Conservation (phyloP, 805 yeast species). For the Wickerhamomyces alni region DNA sequence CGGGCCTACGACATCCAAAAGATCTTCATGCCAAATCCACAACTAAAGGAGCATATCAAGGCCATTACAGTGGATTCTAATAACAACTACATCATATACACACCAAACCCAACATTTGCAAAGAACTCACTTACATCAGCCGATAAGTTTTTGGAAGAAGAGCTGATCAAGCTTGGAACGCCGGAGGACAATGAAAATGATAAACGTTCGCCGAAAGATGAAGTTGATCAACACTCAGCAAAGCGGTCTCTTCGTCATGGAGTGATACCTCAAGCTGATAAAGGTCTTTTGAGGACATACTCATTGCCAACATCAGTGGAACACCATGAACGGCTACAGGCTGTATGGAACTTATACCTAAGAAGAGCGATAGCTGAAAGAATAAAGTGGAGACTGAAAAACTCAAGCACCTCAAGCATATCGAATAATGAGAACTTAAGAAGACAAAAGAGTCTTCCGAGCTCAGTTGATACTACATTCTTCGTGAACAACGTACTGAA, state of each 20-base stretch:
- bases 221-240: too few relatives aligned
- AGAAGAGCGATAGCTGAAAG: slow-evolving; percentile 26
- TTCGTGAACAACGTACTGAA: slow-evolving; percentile 11
- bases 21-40: slow-evolving; percentile 11
- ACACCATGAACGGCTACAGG: slow-evolving; percentile 11
- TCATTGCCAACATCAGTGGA: slow-evolving; percentile 15
- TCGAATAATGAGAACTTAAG: background rate
- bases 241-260: too few relatives aligned
- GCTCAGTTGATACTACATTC: slow-evolving; percentile 20
- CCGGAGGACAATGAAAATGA: slow-evolving; percentile 2
- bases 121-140: slow-evolving; percentile 17
- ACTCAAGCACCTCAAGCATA: slow-evolving; percentile 5
- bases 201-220: too few relatives aligned
- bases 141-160: slow-evolving; percentile 17
- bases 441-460: slow-evolving; percentile 9
- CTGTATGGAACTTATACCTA: slow-evolving; percentile 29
- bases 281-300: slow-evolving; percentile 10
- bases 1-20: slow-evolving; percentile 6
- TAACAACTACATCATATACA: slow-evolving; percentile 21
- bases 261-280: background rate
- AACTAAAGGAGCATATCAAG: slow-evolving; percentile 6
- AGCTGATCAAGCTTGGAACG: slow-evolving; percentile 15
- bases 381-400: slow-evolving; percentile 25
- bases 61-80: slow-evolving; percentile 21
- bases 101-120: slow-evolving; percentile 17